These are phyloP conservation scores for Pyrenophora seminiperda DNA, from an alignment of 2,329 filamentous ascomycete genomes.

Conservation along the genomic window DNA sequence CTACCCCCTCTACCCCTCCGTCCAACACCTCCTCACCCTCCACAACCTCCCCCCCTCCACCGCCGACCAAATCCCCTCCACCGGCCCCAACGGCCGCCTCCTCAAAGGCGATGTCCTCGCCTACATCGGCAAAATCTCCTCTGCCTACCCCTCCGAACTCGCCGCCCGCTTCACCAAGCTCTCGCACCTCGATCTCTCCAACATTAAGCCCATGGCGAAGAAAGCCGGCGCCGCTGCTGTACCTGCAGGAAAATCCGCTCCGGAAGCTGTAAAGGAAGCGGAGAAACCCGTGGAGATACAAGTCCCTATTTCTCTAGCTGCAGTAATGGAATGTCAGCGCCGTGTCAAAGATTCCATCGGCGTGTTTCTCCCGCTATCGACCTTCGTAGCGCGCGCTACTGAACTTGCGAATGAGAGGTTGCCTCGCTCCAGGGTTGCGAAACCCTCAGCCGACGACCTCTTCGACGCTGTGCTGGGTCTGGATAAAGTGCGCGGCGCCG, in stretches of 20 bases:
- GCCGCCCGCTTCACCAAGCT: slow-evolving; percentile 75
- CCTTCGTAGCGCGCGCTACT: slow-evolving; percentile 83
- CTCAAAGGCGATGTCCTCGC: slow-evolving; percentile 96
- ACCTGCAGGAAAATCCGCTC: too few species aligned
- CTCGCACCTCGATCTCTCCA: slow-evolving; percentile 86
- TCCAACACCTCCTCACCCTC: slow-evolving; percentile 78
- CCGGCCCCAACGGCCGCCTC: slow-evolving; percentile 83
- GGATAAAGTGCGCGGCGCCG: slow-evolving; percentile 54
- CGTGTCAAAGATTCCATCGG: slow-evolving; percentile 78
- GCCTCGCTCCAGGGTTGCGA: slow-evolving; percentile 67
- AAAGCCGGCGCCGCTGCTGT: slow-evolving; percentile 51
- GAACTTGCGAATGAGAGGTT: slow-evolving; percentile 88
- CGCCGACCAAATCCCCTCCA: slow-evolving; percentile 80
- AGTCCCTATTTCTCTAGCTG: slow-evolving; percentile 76
- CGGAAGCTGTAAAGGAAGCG: slow-evolving; percentile 41
- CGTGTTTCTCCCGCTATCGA: slow-evolving; percentile 79
- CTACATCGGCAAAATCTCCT: slow-evolving; percentile 78
- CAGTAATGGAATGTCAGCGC: slow-evolving; percentile 80
- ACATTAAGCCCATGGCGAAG: slow-evolving; percentile 77
- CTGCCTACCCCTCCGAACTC: slow-evolving; percentile 71
- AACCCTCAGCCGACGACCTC: slow-evolving; percentile 77
- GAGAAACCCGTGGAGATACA: slow-evolving; percentile 65
- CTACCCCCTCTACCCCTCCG: slow-evolving; percentile 80
- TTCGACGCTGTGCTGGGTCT: slow-evolving; percentile 88
- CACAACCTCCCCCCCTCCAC: slow-evolving; percentile 78